A percentile compares a stretch with the other conserved stretches of the same genome.
These are phyloP conservation scores for Heterobasidion occidentale DNA, from an alignment of 1,284 basidiomycete species.

Conservation along the genomic window DNA sequence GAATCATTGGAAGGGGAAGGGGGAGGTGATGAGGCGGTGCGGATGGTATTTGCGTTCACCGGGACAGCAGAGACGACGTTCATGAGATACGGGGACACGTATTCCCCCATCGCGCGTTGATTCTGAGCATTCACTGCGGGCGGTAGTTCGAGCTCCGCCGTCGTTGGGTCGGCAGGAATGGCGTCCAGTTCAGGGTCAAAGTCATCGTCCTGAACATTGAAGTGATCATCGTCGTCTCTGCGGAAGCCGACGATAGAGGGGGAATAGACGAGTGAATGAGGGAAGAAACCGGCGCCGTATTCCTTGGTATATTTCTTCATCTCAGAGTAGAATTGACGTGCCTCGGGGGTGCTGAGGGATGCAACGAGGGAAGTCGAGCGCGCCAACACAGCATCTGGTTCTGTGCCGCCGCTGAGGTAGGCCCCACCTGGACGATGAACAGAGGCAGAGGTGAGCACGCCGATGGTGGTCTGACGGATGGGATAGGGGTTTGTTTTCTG, in stretches of 20 bases:
- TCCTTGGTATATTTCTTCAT: slow-evolving; percentile 27
- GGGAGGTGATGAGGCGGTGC: slow-evolving; percentile 28
- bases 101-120: slow-evolving; percentile 17
- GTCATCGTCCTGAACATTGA: slow-evolving; percentile 14
- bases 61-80: slow-evolving; percentile 39
- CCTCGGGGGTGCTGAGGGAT: slow-evolving; percentile 29
- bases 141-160: slow-evolving; percentile 12
- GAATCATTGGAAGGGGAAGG: slow-evolving; percentile 7
- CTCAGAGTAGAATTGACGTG: slow-evolving; percentile 29
- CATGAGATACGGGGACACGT: slow-evolving; percentile 33
- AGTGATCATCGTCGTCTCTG: slow-evolving; percentile 29
- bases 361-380: slow-evolving; percentile 37
- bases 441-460: slow-evolving; percentile 39
- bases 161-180: slow-evolving; percentile 15
- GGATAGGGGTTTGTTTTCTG: slow-evolving; percentile 10
- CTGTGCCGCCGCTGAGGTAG: slow-evolving; percentile 37
- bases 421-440: slow-evolving; percentile 38
- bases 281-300: slow-evolving; percentile 30
- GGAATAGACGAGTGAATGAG: slow-evolving; percentile 41
- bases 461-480: slow-evolving; percentile 24
- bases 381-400: slow-evolving; percentile 38
- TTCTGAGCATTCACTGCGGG: slow-evolving; percentile 10
- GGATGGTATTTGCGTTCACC: slow-evolving; percentile 35
- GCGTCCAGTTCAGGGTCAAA: slow-evolving; percentile 11
- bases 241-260: slow-evolving; percentile 40